Base-by-base conservation (phyloP, 441 rosid genomes). In the Erodium chrysanthum region DNA sequence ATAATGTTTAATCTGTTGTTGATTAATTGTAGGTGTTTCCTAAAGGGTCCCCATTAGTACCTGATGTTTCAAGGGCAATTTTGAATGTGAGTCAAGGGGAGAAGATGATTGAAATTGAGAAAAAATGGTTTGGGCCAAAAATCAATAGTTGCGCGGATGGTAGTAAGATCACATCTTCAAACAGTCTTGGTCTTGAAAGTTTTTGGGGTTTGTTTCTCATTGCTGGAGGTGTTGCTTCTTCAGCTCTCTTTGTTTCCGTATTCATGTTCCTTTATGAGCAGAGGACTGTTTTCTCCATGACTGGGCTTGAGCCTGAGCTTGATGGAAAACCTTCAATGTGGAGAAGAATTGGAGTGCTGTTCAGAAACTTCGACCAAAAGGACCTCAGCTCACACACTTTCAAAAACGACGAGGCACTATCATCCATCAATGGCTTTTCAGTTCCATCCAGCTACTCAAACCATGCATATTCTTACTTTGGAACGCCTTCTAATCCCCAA, bases 21-120 rank as follows among this genome's bases (percentile, higher is more conserved):
- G n/a, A n/a, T n/a, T n/a, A n/a, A n/a, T n/a, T n/a, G n/a, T 40
- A 85, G 88, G 89, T 63, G 23, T 86, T 88, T 21, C 87, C 91
- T 0, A 75, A 25, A 18, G 80, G 85, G 12, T 90, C 96, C 37
- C 87, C 83, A 33, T 66, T 91, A 11, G 88, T 82, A 0, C 68
- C 82, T 0, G 86, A 88, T 68, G 48, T 91, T 12, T 89, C 92
- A 2, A 80, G 84, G 68, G 96, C 88, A 1, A 75, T 88, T 21
- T 71, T 91, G 8, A 76, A 77, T 3, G 74, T 89, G 42, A 84
- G 75, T 2, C 86, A 85, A 67, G n/a, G 87, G 91, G 21, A 78
- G 78, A 68, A 72, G 66, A 84, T 82, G 58, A 73, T 40, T 21
- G 37, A 70, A 52, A 82, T 88, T 2, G 84, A 84, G 29, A 46